phyloP scores from a whole-genome alignment of 225 moss, liverwort and hornwort genomes.

The Pseudoscleropodium purum region DNA sequence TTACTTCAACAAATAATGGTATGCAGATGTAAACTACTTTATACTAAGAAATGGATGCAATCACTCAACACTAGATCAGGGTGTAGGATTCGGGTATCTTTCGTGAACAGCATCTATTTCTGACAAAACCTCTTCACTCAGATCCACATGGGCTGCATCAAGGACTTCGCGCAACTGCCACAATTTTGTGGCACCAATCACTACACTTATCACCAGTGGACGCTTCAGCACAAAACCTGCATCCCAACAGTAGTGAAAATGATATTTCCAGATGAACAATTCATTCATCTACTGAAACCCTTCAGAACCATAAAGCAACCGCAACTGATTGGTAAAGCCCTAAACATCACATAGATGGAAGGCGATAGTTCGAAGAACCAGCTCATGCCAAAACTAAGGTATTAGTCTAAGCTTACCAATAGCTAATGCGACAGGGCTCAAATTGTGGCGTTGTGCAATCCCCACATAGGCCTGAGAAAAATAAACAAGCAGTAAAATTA shows the following conservation, averaged over 20 bases:
- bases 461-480: conserved; percentile 54
- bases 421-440: conserved; percentile 68
- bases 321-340: not conserved
- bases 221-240: conserved; percentile 67
- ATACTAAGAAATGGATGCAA: not conserved
- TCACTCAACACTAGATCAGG: conserved; percentile 20
- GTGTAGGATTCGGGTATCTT: conserved; percentile 71
- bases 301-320: not conserved
- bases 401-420: conserved; percentile 36
- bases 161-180: conserved; percentile 69
- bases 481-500: not conserved
- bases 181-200: conserved; percentile 53
- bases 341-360: not conserved
- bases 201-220: conserved; percentile 52
- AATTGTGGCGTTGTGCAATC: conserved; percentile 49
- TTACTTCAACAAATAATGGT: not conserved
- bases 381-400: not conserved
- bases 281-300: not conserved
- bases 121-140: conserved; percentile 43
- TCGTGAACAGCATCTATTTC: conserved; percentile 62
- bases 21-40: not conserved
- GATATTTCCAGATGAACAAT: not conserved
- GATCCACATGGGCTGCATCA: conserved; percentile 32
- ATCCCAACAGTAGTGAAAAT: not conserved
- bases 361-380: not conserved